These are phyloP conservation scores for Kokia cookei DNA, from an alignment of 441 rosid species.

Conservation along the genomic window DNA sequence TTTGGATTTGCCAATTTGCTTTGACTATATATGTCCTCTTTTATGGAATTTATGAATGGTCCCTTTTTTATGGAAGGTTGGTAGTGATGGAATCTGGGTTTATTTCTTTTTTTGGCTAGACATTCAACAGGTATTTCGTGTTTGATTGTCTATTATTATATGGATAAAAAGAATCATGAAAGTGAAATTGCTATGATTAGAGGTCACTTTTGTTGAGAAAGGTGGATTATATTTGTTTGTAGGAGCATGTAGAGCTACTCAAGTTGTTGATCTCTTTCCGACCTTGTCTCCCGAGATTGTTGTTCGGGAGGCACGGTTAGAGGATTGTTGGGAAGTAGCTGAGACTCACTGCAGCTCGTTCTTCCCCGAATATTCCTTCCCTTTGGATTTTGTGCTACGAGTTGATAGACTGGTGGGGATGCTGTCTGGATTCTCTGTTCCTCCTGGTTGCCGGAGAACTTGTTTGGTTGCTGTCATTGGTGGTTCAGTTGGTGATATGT, in stretches of 20 bases:
- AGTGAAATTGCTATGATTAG: not conserved
- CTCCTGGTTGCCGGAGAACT: slow-evolving; percentile 60
- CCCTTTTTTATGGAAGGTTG: not conserved
- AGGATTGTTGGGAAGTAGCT: slow-evolving; percentile 95
- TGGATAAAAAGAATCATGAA: not conserved
- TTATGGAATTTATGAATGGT: not conserved
- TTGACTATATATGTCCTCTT: not conserved
- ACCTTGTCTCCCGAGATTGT: slow-evolving; percentile 66
- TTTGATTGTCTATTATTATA: not conserved
- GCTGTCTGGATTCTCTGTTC: slow-evolving; percentile 68
- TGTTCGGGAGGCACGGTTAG: slow-evolving; percentile 87
- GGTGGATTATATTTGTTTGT: not conserved
- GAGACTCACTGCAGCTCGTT: slow-evolving; percentile 93
- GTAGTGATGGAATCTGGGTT: not conserved
- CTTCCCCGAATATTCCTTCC: slow-evolving; percentile 79
- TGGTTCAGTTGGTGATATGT: slow-evolving; percentile 40
- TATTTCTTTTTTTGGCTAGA: not conserved
- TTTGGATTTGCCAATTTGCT: not conserved
- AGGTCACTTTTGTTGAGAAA: not conserved
- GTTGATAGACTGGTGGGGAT: slow-evolving; percentile 71
- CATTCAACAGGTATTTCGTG: not conserved
- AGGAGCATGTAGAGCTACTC: slow-evolving; percentile 82
- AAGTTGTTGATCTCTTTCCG: slow-evolving; percentile 62
- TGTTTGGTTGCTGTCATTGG: slow-evolving; percentile 81
- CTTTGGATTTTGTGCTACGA: slow-evolving; percentile 69